Evolutionary conservation across 495 filamentous ascomycete species (phyloP).

Genomic region (Aspergillus nanangensis): DNA sequence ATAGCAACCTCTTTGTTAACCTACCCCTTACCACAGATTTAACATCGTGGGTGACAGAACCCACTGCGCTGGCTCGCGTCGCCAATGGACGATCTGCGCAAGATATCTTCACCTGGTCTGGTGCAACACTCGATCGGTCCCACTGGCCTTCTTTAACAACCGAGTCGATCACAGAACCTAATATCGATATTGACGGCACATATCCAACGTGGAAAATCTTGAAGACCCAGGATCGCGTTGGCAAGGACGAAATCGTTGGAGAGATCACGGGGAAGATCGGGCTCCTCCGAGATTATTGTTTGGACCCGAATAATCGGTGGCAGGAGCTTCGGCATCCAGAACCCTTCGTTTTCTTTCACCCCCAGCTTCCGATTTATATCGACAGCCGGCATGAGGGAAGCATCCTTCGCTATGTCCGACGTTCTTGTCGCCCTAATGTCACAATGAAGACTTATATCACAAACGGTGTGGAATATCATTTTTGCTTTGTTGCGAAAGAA

Average conservation of each 20-base stretch:
- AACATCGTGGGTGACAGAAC: conserved; percentile 68
- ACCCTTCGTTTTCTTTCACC: conserved; percentile 82
- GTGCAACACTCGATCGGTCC: conserved; percentile 51
- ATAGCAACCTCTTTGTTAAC: conserved; percentile 58
- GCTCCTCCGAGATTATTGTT: conserved; percentile 69
- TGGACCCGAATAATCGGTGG: conserved; percentile 72
- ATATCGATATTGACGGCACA: conserved; percentile 37
- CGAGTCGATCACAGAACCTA: conserved; percentile 40
- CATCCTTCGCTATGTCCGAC: conserved; percentile 73
- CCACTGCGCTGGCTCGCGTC: conserved; percentile 39
- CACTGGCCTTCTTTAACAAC: conserved; percentile 44
- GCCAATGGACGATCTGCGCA: conserved; percentile 37
- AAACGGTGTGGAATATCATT: conserved; percentile 71
- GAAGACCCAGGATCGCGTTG: conserved; percentile 56
- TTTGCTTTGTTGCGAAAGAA: conserved; percentile 80
- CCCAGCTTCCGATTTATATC: conserved; percentile 79
- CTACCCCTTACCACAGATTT: conserved; percentile 63
- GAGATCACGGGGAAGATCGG: conserved; percentile 87
- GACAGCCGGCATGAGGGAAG: conserved; percentile 85
- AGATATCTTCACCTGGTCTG: conserved; percentile 49
- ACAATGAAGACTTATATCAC: conserved; percentile 76
- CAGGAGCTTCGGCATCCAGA: conserved; percentile 70
- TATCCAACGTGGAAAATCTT: conserved; percentile 68
- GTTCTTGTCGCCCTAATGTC: conserved; percentile 86
- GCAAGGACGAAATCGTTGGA: conserved; percentile 66